These are phyloP conservation scores for Carex sylvatica DNA, from an alignment of 202 grass and related monocot genomes.

Conservation along the genomic window DNA sequence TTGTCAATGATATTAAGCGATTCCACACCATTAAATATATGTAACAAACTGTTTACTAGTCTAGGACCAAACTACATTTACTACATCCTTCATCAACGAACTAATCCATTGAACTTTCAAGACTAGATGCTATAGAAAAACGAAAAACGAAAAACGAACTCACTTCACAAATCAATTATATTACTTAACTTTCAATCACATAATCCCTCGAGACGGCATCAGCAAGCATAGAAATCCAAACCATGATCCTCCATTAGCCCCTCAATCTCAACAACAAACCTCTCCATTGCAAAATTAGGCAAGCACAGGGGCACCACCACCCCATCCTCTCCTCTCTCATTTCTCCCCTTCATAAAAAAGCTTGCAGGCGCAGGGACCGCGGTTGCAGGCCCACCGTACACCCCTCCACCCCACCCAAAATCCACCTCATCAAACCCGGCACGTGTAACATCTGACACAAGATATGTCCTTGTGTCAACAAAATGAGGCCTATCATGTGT, in stretches of 20 bases:
- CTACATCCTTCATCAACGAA: neutral
- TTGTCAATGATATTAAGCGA: neutral
- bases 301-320: constrained; percentile 35
- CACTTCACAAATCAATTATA: too few species aligned
- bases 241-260: neutral
- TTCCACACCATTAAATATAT: neutral
- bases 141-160: too few species aligned
- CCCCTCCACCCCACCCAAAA: constrained; percentile 52
- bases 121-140: too few species aligned
- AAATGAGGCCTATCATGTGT: constrained; percentile 37
- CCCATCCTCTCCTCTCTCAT: constrained; percentile 20
- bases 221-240: neutral
- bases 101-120: neutral
- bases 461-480: constrained; percentile 33
- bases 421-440: constrained; percentile 47
- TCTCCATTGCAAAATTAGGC: constrained; percentile 42
- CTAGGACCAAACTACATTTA: neutral
- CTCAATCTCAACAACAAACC: constrained; percentile 39
- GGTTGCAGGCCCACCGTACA: constrained; percentile 30
- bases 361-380: neutral
- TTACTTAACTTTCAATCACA: neutral
- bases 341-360: constrained; percentile 27
- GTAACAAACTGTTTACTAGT: neutral
- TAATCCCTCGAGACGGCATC: neutral
- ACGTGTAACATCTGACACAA: constrained; percentile 48